Conservation (phyloP, 2,329 filamentous ascomycete species). For the Colletotrichum paranaense region DNA sequence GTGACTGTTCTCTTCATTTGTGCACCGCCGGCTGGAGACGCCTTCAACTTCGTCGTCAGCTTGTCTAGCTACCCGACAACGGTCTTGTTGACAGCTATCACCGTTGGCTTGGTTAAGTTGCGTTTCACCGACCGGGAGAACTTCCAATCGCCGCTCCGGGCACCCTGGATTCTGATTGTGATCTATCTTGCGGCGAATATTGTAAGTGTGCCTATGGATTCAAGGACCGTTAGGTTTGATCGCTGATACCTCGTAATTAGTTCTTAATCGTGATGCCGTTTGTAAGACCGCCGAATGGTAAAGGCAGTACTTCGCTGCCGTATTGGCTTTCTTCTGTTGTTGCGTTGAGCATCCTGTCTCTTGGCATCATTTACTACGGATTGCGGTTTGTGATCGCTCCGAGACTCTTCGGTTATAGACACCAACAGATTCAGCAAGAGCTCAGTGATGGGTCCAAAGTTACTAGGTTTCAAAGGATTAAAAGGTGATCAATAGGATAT, state of each 20-base stretch:
- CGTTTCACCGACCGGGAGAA: slow-evolving; percentile 36
- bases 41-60: slow-evolving; percentile 40
- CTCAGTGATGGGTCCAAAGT: slow-evolving; percentile 29
- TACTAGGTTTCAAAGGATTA: slow-evolving; percentile 25
- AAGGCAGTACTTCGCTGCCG: slow-evolving; percentile 26
- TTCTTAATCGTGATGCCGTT: slow-evolving; percentile 32
- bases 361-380: slow-evolving; percentile 23
- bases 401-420: slow-evolving; percentile 13
- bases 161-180: slow-evolving; percentile 37
- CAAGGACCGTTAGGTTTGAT: neutral
- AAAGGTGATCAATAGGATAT: neutral
- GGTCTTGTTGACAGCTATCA: slow-evolving; percentile 35
- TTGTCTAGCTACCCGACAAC: slow-evolving; percentile 38
- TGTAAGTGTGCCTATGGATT: neutral
- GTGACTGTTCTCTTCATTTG: slow-evolving; percentile 40
- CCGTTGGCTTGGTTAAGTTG: slow-evolving; percentile 38
- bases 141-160: slow-evolving; percentile 34
- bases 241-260: neutral
- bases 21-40: slow-evolving; percentile 39
- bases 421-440: slow-evolving; percentile 18
- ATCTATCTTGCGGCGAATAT: slow-evolving; percentile 27
- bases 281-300: slow-evolving; percentile 23
- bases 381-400: slow-evolving; percentile 15
- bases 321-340: slow-evolving; percentile 33
- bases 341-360: slow-evolving; percentile 13